These are phyloP conservation scores for Porphyrellus cyaneotinctus DNA, from an alignment of 768 basidiomycete species.

Conservation along the genomic window DNA sequence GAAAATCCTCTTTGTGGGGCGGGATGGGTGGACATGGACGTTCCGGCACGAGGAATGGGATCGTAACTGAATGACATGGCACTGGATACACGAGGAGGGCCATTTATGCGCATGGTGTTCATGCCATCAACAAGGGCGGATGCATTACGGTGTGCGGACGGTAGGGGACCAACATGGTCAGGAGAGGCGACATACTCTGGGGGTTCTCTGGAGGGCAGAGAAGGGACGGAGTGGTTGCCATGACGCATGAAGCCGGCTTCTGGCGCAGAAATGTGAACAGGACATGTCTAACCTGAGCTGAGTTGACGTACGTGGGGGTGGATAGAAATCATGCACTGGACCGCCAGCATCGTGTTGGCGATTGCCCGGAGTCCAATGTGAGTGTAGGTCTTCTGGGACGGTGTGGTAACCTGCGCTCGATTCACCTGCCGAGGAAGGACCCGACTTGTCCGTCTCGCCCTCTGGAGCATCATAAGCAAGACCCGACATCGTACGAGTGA, in stretches of 20 bases:
- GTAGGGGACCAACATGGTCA: conserved; percentile 27
- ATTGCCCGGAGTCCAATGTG: conserved; percentile 5
- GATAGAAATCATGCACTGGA: conserved; percentile 17
- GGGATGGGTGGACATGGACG: conserved; percentile 52
- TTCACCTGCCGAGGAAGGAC: conserved; percentile 5
- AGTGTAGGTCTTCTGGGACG: background rate
- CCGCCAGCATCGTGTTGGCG: conserved; percentile 3
- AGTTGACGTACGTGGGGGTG: conserved; percentile 19
- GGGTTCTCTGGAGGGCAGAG: conserved; percentile 38
- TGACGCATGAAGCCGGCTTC: conserved; percentile 38
- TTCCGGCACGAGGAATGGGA: conserved; percentile 51
- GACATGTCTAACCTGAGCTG: background rate
- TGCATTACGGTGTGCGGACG: conserved; percentile 38
- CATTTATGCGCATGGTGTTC: conserved; percentile 49
- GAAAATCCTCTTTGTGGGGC: conserved; percentile 27
- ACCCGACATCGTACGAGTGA: conserved; percentile 24
- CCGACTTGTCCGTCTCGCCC: conserved; percentile 3
- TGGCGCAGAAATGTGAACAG: conserved; percentile 12
- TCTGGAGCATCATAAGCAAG: conserved; percentile 30
- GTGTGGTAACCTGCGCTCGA: conserved; percentile 1
- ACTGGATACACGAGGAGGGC: conserved; percentile 33
- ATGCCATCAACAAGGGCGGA: conserved; percentile 48
- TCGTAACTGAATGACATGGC: conserved; percentile 34
- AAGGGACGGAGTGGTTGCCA: conserved; percentile 46
- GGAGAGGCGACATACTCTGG: conserved; percentile 29